Evolutionary conservation across 2,329 filamentous ascomycete species (phyloP).

Genomic region (Paramyrothecium sp.): DNA sequence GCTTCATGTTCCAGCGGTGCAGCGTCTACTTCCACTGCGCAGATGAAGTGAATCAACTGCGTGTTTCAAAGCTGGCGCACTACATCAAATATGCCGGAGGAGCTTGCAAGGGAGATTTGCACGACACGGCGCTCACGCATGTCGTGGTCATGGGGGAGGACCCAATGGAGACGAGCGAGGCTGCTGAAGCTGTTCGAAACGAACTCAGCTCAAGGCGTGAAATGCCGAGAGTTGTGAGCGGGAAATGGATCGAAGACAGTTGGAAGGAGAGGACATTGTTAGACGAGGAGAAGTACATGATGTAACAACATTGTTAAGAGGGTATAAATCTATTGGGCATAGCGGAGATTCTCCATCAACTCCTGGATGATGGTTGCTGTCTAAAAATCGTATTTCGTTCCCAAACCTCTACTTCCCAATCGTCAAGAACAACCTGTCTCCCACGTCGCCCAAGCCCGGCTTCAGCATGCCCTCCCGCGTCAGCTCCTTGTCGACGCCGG

Average conservation of each 20-base stretch:
- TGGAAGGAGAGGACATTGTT: constrained; percentile 77
- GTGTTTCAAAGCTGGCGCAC: constrained; percentile 47
- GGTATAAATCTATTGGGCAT: neutral
- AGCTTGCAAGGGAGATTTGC: constrained; percentile 45
- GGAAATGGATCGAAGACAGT: constrained; percentile 74
- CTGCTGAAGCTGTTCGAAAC: constrained; percentile 42
- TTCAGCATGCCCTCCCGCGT: constrained; percentile 85
- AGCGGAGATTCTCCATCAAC: neutral
- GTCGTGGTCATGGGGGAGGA: constrained; percentile 53
- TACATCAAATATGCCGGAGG: constrained; percentile 71
- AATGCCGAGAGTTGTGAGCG: constrained; percentile 68
- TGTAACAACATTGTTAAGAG: constrained; percentile 13
- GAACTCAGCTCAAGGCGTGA: constrained; percentile 41
- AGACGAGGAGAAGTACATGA: constrained; percentile 68
- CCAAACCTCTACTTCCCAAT: constrained; percentile 67
- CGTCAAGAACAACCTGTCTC: constrained; percentile 85
- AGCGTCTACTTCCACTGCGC: constrained; percentile 37
- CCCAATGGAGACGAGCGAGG: constrained; percentile 32
- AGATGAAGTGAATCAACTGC: constrained; percentile 24
- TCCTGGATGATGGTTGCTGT: no score
- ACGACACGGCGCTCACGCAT: constrained; percentile 65
- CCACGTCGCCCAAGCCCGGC: constrained; percentile 86
- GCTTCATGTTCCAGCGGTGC: constrained; percentile 51
- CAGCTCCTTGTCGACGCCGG: constrained; percentile 71
- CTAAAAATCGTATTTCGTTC: neutral